phyloP scores from a whole-genome alignment of 345 rosid genomes.

The Salix arbutifolia region DNA sequence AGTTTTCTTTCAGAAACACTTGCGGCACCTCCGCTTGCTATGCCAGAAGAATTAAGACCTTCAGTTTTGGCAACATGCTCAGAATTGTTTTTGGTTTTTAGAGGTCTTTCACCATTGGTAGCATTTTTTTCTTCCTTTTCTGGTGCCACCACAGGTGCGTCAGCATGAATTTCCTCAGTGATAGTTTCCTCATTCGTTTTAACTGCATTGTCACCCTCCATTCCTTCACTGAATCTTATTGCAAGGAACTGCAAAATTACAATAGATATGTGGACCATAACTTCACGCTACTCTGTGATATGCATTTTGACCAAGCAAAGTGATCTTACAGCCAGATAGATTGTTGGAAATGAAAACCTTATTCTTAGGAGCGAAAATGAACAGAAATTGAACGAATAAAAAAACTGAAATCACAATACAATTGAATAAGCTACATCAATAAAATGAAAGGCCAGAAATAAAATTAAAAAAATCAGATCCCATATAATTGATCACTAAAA shows the following conservation, averaged over 20 bases:
- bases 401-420: background rate
- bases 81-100: slow-evolving; percentile 23
- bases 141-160: slow-evolving; percentile 27
- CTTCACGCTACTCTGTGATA: background rate
- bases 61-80: slow-evolving; percentile 29
- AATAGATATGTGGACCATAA: background rate
- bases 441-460: too few relatives aligned
- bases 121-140: slow-evolving; percentile 35
- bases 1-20: slow-evolving; percentile 36
- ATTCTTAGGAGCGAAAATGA: background rate
- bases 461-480: slow-evolving; percentile 6
- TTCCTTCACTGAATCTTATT: slow-evolving; percentile 18
- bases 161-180: slow-evolving; percentile 22
- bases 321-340: background rate
- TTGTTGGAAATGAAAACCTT: background rate
- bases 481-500: background rate
- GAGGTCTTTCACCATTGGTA: slow-evolving; percentile 17
- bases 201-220: slow-evolving; percentile 56
- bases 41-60: slow-evolving; percentile 20
- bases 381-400: background rate
- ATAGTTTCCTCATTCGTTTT: slow-evolving; percentile 34
- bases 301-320: background rate
- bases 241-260: slow-evolving; percentile 19
- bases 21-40: slow-evolving; percentile 21
- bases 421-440: background rate